Percentiles rank a stretch among this genome's conserved stretches.
Evolutionary conservation across 2,329 filamentous ascomycete species (phyloP).

Genomic region (Decorospora gaudefroyi): DNA sequence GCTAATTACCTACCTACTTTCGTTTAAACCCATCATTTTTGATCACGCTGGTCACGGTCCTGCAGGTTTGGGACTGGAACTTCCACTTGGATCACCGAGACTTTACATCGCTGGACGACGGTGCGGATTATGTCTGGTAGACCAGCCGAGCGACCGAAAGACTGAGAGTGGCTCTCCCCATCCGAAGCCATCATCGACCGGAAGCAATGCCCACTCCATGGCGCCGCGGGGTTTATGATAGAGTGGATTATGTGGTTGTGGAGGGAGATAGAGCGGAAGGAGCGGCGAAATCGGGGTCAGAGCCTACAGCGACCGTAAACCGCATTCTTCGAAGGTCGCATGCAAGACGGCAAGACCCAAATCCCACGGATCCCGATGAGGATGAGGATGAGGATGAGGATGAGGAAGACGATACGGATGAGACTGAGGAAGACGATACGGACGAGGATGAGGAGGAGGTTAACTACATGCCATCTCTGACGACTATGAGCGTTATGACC

Average conservation of each 20-base stretch:
- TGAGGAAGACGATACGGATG: constrained; percentile 9
- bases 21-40: constrained; percentile 32
- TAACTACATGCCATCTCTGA: too few species aligned
- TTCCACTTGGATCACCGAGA: constrained; percentile 18
- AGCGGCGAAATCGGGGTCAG: constrained; percentile 17
- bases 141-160: constrained; percentile 39
- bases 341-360: constrained; percentile 20
- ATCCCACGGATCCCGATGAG: constrained; percentile 11
- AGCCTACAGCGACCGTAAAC: constrained; percentile 28
- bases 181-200: constrained; percentile 25
- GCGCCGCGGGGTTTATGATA: constrained; percentile 25
- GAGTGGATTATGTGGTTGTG: constrained; percentile 40
- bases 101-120: constrained; percentile 27
- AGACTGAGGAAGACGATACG: constrained; percentile 19
- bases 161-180: constrained; percentile 39
- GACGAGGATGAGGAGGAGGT: constrained; percentile 22
- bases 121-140: constrained; percentile 44
- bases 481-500: neutral
- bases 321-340: constrained; percentile 21
- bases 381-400: constrained; percentile 25
- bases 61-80: constrained; percentile 42
- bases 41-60: constrained; percentile 39
- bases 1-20: constrained; percentile 42
- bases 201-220: constrained; percentile 40
- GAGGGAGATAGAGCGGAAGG: constrained; percentile 24